Evolutionary conservation across 2,329 filamentous ascomycete species (phyloP), one percentile per base, ranked within the genome.

Genomic region (Colletotrichum falcatum): DNA sequence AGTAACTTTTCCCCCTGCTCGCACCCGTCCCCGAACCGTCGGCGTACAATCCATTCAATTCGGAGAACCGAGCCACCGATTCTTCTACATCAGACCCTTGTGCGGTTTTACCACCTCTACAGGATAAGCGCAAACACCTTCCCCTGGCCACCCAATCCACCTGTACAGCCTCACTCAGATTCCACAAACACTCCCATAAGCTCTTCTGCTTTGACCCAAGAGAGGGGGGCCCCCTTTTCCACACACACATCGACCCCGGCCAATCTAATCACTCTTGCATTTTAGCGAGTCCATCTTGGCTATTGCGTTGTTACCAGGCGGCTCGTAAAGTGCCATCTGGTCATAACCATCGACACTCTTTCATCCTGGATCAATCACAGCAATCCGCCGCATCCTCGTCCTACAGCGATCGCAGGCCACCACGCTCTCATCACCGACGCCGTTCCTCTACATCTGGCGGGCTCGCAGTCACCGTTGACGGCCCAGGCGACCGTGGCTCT

Each of bases 391-490:
- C 72, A 54, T 70, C 69, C 12, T 73, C 76, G n/a, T 76, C 77
- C 60, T 75, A 75, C 44, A 76, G 74, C 74, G 74, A 76, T 63
- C 72, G 72, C 51, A 72, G 72, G 56, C 70, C 77, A 54, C 65
- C 73, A 59, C 72, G 76, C 61, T 75, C 75, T 51, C 78, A 79
- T 72, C 77, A 76, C 74, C 73, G 77, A 72, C 76, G 78, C 70
- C 76, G 76, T 75, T 79, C 78, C 63, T 75, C 69, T 37, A 54
- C 69, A n/a, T 71, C 79, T 42, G 63, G 78, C 68, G 73, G 76
- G 74, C 73, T 79, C 74, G 72, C 75, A 73, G 74, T 81, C 77
- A 74, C 79, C 78, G 74, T 75, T 76, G 74, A 71, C 68, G 65
- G 77, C 71, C 59, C 71, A 72, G 75, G 74, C 72, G 74, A 74